Conservation (phyloP, 345 rosid genomes). For the Salix koriyanagi region DNA sequence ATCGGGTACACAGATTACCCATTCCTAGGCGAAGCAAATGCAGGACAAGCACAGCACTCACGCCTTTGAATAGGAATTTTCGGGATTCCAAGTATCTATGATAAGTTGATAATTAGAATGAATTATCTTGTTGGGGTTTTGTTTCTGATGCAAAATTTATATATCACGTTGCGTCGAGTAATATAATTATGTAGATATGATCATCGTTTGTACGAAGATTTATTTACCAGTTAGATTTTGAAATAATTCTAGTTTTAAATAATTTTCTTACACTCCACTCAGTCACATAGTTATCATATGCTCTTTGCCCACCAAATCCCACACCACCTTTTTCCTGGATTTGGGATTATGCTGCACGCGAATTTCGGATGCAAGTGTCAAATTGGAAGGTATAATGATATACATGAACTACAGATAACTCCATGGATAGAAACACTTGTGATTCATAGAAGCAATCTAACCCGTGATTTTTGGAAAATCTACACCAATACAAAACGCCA, state of each 20-base stretch:
- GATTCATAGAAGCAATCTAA: neutral
- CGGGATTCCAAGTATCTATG: neutral
- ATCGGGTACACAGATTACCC: constrained; percentile 82
- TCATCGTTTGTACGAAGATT: too few relatives aligned
- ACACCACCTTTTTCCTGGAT: neutral
- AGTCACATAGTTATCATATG: too few relatives aligned
- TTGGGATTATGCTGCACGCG: neutral
- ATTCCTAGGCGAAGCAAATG: constrained; percentile 19
- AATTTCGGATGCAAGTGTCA: neutral
- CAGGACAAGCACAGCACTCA: constrained; percentile 13
- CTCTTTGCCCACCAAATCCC: neutral
- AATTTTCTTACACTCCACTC: too few relatives aligned
- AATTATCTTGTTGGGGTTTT: neutral
- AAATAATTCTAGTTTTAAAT: too few relatives aligned
- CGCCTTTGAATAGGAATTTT: constrained; percentile 20
- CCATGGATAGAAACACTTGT: neutral
- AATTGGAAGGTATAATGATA: neutral
- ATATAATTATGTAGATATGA: too few relatives aligned
- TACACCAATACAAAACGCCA: neutral
- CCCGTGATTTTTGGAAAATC: neutral
- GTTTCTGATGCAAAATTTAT: too few relatives aligned
- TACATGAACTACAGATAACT: neutral
- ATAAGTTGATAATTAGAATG: neutral
- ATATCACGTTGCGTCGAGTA: too few relatives aligned
- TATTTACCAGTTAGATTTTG: too few relatives aligned